A percentile compares a stretch with the other conserved stretches of the same genome.
Evolutionary conservation across 306 rosid species (phyloP).

Genomic region (Acacia confusa): DNA sequence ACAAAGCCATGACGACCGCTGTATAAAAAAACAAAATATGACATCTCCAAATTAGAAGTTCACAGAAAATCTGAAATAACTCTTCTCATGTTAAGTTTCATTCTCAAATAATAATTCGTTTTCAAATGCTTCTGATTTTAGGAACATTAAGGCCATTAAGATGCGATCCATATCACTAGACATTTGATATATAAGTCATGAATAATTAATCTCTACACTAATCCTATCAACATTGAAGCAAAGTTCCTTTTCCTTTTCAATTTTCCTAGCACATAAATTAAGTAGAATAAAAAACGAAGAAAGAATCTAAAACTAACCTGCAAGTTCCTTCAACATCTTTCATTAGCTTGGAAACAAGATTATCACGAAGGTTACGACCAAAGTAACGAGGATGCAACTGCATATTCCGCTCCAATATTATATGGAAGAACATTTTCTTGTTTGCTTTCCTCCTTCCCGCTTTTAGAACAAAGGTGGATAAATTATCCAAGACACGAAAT

Average conservation of each 20-base stretch:
- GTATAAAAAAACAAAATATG: slow-evolving; percentile 25
- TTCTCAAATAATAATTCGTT: not conserved
- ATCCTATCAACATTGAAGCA: no score
- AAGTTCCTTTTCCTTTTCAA: not conserved
- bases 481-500: not conserved
- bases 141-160: not conserved
- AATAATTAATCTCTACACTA: no score
- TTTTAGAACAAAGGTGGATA: not conserved
- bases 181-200: no score
- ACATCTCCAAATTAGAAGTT: not conserved
- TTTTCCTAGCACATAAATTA: not conserved
- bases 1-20: slow-evolving; percentile 97
- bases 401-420: slow-evolving; percentile 91
- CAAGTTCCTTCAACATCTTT: slow-evolving; percentile 98
- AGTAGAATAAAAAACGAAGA: not conserved
- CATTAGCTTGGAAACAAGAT: slow-evolving; percentile 87
- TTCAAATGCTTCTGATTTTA: not conserved
- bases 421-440: slow-evolving; percentile 79
- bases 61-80: not conserved
- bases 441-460: not conserved
- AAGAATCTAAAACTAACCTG: slow-evolving; percentile 46
- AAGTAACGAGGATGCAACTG: slow-evolving; percentile 96
- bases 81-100: not conserved
- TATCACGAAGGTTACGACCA: slow-evolving; percentile 87
- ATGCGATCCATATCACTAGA: not conserved